These are phyloP conservation scores for Nepenthes alata DNA, from an alignment of 179 eudicot species.

Conservation along the genomic window DNA sequence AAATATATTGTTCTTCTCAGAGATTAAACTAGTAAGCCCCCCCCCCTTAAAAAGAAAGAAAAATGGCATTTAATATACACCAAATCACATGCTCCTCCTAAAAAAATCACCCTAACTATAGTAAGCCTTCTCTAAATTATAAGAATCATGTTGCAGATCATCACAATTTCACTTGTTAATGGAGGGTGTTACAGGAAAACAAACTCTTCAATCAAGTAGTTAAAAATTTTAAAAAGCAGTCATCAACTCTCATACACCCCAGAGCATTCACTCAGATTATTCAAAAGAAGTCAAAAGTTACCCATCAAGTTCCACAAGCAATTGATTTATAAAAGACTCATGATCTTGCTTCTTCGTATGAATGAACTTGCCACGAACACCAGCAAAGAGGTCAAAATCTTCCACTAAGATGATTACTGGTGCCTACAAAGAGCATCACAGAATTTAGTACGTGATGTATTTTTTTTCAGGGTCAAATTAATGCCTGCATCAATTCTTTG, in stretches of 20 bases:
- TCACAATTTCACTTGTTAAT: too few species aligned
- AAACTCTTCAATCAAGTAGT: too few species aligned
- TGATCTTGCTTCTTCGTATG: slow-evolving; percentile 94
- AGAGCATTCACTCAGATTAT: not conserved
- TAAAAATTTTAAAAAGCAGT: not conserved
- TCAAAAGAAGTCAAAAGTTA: slow-evolving; percentile 14
- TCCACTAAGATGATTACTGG: slow-evolving; percentile 93
- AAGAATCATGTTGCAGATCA: too few species aligned
- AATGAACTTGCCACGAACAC: slow-evolving; percentile 79
- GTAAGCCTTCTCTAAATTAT: too few species aligned
- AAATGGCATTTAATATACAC: too few species aligned
- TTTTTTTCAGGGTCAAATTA: not conserved
- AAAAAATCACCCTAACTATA: too few species aligned
- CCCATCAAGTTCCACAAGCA: slow-evolving; percentile 98
- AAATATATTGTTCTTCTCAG: too few species aligned
- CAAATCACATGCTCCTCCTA: too few species aligned
- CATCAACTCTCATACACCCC: not conserved
- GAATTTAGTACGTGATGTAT: not conserved
- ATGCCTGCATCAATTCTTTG: too few species aligned
- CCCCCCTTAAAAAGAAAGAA: too few species aligned
- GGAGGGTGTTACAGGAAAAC: too few species aligned
- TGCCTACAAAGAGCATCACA: slow-evolving; percentile 41
- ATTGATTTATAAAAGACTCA: slow-evolving; percentile 92
- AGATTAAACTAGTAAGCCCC: too few species aligned
- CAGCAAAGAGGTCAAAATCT: slow-evolving; percentile 87